phyloP scores from a whole-genome alignment of 1,284 basidiomycete genomes.

The Rhodotorula glutinis region DNA sequence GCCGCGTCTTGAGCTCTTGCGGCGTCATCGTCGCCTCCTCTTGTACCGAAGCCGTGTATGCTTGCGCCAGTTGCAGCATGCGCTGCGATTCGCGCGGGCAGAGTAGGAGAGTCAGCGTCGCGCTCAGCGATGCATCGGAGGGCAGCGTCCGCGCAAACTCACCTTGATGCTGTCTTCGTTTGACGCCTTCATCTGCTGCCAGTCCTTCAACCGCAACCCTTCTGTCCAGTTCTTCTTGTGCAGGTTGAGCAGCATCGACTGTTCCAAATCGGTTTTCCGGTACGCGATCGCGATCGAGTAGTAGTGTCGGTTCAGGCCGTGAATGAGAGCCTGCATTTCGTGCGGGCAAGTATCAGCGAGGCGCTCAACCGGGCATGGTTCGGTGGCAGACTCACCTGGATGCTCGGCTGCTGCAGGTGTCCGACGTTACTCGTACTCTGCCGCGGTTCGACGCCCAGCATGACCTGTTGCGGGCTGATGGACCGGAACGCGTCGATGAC shows the following conservation, averaged over 20 bases:
- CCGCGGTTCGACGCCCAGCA: slow-evolving; percentile 84
- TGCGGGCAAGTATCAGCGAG: neutral
- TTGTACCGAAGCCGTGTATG: slow-evolving; percentile 93
- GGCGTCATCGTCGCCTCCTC: slow-evolving; percentile 87
- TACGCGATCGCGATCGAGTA: slow-evolving; percentile 96
- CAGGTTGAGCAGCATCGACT: slow-evolving; percentile 96
- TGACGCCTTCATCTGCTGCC: slow-evolving; percentile 73
- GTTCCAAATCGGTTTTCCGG: slow-evolving; percentile 93
- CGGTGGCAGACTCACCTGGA: slow-evolving; percentile 60
- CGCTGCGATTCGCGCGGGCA: slow-evolving; percentile 55
- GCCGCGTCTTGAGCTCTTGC: slow-evolving; percentile 89
- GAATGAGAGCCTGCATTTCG: slow-evolving; percentile 49
- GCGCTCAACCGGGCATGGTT: neutral
- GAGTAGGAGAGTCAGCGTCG: slow-evolving; percentile 5
- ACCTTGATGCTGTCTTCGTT: slow-evolving; percentile 93
- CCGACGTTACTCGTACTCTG: slow-evolving; percentile 99
- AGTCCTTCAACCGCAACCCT: slow-evolving; percentile 83
- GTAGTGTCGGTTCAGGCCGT: slow-evolving; percentile 93
- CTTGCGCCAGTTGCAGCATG: slow-evolving; percentile 84
- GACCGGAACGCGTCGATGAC: slow-evolving; percentile 99
- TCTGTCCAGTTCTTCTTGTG: slow-evolving; percentile 98
- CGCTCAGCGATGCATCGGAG: neutral
- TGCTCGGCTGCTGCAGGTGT: slow-evolving; percentile 96
- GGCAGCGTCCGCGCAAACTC: slow-evolving; percentile 33
- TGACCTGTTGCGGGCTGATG: slow-evolving; percentile 79